phyloP scores from a whole-genome alignment of 257 asterid genomes.

The Solanum dulcamara region DNA sequence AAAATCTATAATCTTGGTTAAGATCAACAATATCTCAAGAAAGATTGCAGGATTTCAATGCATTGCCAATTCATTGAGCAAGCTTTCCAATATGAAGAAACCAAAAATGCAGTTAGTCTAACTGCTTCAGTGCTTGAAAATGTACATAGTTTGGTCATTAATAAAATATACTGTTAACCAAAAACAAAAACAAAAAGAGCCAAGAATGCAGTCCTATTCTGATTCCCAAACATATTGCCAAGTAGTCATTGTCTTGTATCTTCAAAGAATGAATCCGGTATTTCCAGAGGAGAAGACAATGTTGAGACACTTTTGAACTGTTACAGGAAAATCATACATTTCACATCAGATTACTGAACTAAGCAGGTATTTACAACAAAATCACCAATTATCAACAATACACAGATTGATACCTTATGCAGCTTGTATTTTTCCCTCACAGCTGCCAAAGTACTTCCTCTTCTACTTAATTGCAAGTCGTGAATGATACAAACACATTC shows the following conservation, averaged over 20 bases:
- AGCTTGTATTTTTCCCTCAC: conserved; percentile 69
- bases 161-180: background rate
- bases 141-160: background rate
- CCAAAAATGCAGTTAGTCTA: background rate
- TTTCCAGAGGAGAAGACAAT: conserved; percentile 31
- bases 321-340: background rate
- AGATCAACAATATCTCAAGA: background rate
- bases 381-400: background rate
- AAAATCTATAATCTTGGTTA: too few relatives aligned
- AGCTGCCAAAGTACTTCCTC: conserved; percentile 42
- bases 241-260: background rate
- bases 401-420: conserved; percentile 35
- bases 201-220: background rate
- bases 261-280: conserved; percentile 35
- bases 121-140: background rate
- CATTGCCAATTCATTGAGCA: background rate
- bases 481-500: conserved; percentile 56
- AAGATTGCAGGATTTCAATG: background rate
- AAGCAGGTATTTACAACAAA: background rate
- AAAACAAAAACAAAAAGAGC: background rate
- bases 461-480: conserved; percentile 52
- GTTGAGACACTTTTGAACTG: conserved; percentile 76
- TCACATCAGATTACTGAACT: background rate
- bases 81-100: background rate
- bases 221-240: background rate